A percentile compares a stretch with the other conserved stretches of the same genome.
Evolutionary conservation across 2,329 filamentous ascomycete genomes (phyloP).

Genomic region (Claviceps purpurea): DNA sequence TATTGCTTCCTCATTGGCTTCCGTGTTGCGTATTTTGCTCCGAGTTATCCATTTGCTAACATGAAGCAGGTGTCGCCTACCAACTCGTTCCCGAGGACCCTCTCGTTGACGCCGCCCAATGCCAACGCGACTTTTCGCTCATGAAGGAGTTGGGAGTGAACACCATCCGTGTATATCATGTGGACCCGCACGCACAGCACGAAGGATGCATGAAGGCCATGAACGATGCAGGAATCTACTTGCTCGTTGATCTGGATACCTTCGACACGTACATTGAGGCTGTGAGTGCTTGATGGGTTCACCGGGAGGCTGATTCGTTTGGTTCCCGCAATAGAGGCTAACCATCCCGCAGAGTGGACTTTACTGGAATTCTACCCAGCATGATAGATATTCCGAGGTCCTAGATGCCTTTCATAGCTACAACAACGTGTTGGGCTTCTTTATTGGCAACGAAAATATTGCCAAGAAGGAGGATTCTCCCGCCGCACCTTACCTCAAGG

Average conservation of each 20-base stretch:
- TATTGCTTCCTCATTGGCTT: constrained; percentile 17
- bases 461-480: constrained; percentile 43
- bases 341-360: constrained; percentile 33
- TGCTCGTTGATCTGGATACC: constrained; percentile 72
- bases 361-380: constrained; percentile 61
- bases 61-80: constrained; percentile 55
- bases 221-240: constrained; percentile 67
- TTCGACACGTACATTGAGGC: constrained; percentile 56
- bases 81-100: constrained; percentile 54
- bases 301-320: neutral
- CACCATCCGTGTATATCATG: constrained; percentile 78
- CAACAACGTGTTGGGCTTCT: constrained; percentile 71
- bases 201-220: constrained; percentile 70
- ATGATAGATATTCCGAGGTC: constrained; percentile 52
- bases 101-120: constrained; percentile 62
- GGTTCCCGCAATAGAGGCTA: neutral
- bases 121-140: constrained; percentile 56
- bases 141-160: constrained; percentile 77
- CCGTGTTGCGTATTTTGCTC: neutral
- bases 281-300: constrained; percentile 23
- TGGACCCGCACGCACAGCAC: constrained; percentile 59
- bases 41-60: neutral
- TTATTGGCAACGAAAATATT: constrained; percentile 81
- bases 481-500: constrained; percentile 72
- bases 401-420: constrained; percentile 67